A percentile compares a stretch with the other conserved stretches of the same genome.
Evolutionary conservation across 164 flowering plant genomes (phyloP).

Genomic region (Pachysandra terminalis): DNA sequence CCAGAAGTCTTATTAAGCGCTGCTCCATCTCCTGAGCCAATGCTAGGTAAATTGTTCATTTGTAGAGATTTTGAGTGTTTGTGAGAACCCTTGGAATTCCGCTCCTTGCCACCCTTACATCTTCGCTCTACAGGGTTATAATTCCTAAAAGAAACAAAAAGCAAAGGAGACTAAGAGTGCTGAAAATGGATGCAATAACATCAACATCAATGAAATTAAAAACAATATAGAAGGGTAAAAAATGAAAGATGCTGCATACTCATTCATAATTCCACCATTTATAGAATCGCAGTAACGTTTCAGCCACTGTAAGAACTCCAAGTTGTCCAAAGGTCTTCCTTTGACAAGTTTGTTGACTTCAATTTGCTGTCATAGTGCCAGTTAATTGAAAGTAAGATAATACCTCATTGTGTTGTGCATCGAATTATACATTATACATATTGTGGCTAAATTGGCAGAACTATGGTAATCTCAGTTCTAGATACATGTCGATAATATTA

Average conservation of each 20-base stretch:
- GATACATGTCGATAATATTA: neutral
- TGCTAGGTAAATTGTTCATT: slow-evolving; percentile 38
- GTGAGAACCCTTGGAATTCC: slow-evolving; percentile 36
- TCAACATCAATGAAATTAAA: neutral
- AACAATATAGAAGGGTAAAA: neutral
- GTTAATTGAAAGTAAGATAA: neutral
- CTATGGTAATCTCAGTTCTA: neutral
- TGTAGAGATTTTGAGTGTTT: slow-evolving; percentile 64
- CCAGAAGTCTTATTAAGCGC: slow-evolving; percentile 35
- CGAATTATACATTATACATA: too few species aligned
- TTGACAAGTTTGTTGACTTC: slow-evolving; percentile 90
- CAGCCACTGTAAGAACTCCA: slow-evolving; percentile 96
- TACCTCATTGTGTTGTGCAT: neutral
- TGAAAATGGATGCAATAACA: neutral
- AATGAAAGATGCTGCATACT: slow-evolving; percentile 39
- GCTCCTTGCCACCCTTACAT: slow-evolving; percentile 62
- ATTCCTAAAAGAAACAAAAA: slow-evolving; percentile 39
- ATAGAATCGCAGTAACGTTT: slow-evolving; percentile 90
- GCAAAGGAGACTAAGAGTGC: neutral
- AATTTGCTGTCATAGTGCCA: slow-evolving; percentile 51
- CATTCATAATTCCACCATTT: slow-evolving; percentile 87
- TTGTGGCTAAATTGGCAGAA: neutral
- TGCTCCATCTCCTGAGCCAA: slow-evolving; percentile 30
- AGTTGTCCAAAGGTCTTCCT: slow-evolving; percentile 87
- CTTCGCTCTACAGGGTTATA: slow-evolving; percentile 89